Conservation (phyloP, 1,139 yeast species). For the Yamadazyma aaseri region DNA sequence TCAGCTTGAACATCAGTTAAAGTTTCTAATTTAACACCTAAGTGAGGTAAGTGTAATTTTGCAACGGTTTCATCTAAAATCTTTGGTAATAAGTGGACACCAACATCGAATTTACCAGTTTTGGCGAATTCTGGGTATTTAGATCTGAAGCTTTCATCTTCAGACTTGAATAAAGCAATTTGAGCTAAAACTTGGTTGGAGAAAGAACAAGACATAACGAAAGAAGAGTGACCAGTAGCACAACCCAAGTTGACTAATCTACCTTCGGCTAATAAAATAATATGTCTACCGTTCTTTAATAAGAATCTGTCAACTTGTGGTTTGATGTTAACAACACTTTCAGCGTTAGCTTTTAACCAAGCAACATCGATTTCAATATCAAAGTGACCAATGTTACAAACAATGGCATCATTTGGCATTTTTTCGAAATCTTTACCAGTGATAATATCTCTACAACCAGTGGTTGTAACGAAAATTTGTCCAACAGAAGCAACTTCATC, state of each 20-base stretch:
- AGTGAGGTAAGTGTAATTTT: slow-evolving; percentile 92
- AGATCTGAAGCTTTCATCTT: slow-evolving; percentile 77
- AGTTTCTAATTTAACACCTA: slow-evolving; percentile 84
- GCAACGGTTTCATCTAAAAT: slow-evolving; percentile 99
- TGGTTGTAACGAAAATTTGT: slow-evolving; percentile 98
- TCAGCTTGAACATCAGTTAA: slow-evolving; percentile 85
- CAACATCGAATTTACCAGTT: slow-evolving; percentile 86
- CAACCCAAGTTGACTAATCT: slow-evolving; percentile 99
- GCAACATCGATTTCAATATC: slow-evolving; percentile 99
- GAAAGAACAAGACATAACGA: slow-evolving; percentile 99
- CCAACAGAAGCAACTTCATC: slow-evolving; percentile 92
- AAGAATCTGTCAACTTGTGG: slow-evolving; percentile 99
- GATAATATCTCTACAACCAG: slow-evolving; percentile 99
- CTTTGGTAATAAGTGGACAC: slow-evolving; percentile 98
- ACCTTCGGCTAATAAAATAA: slow-evolving; percentile 98
- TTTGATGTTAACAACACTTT: slow-evolving; percentile 91
- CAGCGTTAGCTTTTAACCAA: slow-evolving; percentile 92
- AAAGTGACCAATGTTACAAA: slow-evolving; percentile 99
- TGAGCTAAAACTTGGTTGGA: slow-evolving; percentile 99
- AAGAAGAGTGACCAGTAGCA: slow-evolving; percentile 99
- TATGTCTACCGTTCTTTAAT: slow-evolving; percentile 86
- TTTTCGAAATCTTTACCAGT: slow-evolving; percentile 80
- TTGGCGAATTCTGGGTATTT: slow-evolving; percentile 87
- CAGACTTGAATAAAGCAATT: slow-evolving; percentile 94
- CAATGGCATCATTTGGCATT: slow-evolving; percentile 99